A percentile compares a stretch with the other conserved stretches of the same genome.
phyloP scores from a whole-genome alignment of 1,284 basidiomycete genomes.

The Sporisorium scitamineum region DNA sequence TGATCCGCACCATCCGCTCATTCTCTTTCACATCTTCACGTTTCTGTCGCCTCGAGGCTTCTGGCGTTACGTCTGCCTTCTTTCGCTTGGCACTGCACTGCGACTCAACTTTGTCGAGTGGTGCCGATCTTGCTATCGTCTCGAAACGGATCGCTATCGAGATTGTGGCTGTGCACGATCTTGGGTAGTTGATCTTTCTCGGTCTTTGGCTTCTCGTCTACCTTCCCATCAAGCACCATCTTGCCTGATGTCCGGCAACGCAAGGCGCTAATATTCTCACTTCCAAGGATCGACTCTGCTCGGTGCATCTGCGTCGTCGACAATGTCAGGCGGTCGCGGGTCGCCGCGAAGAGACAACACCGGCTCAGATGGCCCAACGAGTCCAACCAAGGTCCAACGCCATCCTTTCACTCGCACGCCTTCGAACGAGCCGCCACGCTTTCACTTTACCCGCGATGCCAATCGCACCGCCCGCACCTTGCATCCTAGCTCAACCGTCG shows the following conservation, averaged over 20 bases:
- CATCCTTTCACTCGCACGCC: slow-evolving; percentile 40
- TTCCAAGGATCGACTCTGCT: not conserved
- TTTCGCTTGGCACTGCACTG: not conserved
- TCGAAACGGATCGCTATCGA: not conserved
- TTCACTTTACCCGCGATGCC: slow-evolving; percentile 26
- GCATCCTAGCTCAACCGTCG: slow-evolving; percentile 5
- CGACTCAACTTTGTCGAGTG: not conserved
- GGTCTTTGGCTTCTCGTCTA: not conserved
- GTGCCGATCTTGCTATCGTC: not conserved
- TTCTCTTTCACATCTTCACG: too few species aligned
- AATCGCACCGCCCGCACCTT: not conserved
- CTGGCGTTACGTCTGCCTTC: not conserved
- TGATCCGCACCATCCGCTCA: not conserved
- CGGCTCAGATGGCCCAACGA: slow-evolving; percentile 8
- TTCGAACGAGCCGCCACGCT: slow-evolving; percentile 42
- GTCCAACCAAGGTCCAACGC: slow-evolving; percentile 23
- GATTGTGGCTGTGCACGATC: not conserved
- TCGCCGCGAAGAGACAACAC: slow-evolving; percentile 17
- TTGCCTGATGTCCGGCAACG: not conserved
- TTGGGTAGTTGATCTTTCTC: not conserved
- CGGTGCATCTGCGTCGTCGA: not conserved
- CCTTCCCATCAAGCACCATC: not conserved
- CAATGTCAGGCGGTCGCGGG: slow-evolving; percentile 18
- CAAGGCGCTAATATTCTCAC: not conserved
- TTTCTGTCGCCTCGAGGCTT: not conserved